Conservation (phyloP, 1,284 basidiomycete species). For the Pseudozyma hubeiensis region DNA sequence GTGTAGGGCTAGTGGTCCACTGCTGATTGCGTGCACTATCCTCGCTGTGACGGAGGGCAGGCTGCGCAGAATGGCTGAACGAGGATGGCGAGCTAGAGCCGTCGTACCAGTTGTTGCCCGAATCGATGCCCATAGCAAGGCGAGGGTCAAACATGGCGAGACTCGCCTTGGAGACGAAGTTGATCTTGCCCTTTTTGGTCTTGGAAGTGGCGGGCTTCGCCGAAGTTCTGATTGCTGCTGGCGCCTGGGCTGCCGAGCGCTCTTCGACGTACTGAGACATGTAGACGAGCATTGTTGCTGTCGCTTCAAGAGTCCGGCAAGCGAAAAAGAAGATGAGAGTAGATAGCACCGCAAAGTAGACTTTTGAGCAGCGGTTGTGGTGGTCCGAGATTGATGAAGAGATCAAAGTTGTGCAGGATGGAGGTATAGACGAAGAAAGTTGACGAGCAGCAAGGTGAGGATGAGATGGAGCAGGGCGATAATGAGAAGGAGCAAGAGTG, state of each 20-base stretch:
- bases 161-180: constrained; percentile 62
- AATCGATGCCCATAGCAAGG: constrained; percentile 65
- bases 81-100: constrained; percentile 21
- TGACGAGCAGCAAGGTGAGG: not conserved
- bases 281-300: constrained; percentile 24
- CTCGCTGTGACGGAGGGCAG: constrained; percentile 13
- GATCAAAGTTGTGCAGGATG: too few relatives aligned
- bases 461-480: not conserved
- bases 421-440: not conserved
- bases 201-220: constrained; percentile 21
- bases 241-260: constrained; percentile 17
- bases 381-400: too few relatives aligned
- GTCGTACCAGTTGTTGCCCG: constrained; percentile 40
- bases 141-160: constrained; percentile 62
- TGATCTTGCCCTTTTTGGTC: constrained; percentile 59
- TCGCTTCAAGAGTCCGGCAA: too few relatives aligned
- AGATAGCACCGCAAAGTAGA: too few relatives aligned
- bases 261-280: constrained; percentile 44
- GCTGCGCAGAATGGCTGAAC: constrained; percentile 21
- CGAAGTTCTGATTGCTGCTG: constrained; percentile 2
- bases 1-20: constrained; percentile 54
- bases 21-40: constrained; percentile 6
- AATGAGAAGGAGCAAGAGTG: constrained; percentile 3
- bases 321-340: too few relatives aligned
- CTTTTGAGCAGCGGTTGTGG: too few relatives aligned